Conservation (phyloP, 495 filamentous ascomycete genomes). For the Opeltia flavorubescens region DNA sequence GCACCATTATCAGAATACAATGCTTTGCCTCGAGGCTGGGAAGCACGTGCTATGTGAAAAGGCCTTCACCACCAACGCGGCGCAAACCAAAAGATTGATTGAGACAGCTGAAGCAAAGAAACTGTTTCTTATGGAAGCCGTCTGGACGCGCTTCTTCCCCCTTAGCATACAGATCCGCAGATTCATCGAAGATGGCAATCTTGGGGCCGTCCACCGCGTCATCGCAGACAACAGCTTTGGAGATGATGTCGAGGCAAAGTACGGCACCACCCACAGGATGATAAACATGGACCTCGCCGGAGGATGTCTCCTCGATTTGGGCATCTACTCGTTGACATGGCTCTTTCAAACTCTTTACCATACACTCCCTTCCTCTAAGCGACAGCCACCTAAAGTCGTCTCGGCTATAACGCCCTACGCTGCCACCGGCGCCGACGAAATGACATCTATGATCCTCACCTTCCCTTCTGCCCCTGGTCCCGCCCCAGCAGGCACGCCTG, state of each 20-base stretch:
- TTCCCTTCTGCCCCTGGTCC: slow-evolving; percentile 56
- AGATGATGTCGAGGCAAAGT: slow-evolving; percentile 36
- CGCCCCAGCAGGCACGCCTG: slow-evolving; percentile 39
- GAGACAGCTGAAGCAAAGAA: slow-evolving; percentile 63
- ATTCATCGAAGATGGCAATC: slow-evolving; percentile 48
- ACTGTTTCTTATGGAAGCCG: slow-evolving; percentile 92
- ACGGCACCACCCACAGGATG: slow-evolving; percentile 55
- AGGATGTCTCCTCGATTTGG: slow-evolving; percentile 71
- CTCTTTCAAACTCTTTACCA: slow-evolving; percentile 87
- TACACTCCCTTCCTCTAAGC: slow-evolving; percentile 42
- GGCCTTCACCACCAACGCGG: slow-evolving; percentile 78
- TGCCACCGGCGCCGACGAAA: slow-evolving; percentile 69
- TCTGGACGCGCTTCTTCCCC: slow-evolving; percentile 91
- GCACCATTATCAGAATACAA: slow-evolving; percentile 86
- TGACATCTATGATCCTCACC: slow-evolving; percentile 61
- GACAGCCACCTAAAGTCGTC: slow-evolving; percentile 40
- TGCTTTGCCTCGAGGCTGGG: slow-evolving; percentile 65
- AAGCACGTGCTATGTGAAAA: slow-evolving; percentile 93
- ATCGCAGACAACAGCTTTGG: slow-evolving; percentile 53
- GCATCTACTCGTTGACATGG: slow-evolving; percentile 86
- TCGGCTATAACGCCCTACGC: slow-evolving; percentile 62
- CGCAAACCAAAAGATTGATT: slow-evolving; percentile 60
- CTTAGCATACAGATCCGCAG: slow-evolving; percentile 61
- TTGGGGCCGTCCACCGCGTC: slow-evolving; percentile 67
- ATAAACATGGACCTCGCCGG: slow-evolving; percentile 77